phyloP scores from a whole-genome alignment of 352 stramenopile species.

The Aphanomyces stellatus region DNA sequence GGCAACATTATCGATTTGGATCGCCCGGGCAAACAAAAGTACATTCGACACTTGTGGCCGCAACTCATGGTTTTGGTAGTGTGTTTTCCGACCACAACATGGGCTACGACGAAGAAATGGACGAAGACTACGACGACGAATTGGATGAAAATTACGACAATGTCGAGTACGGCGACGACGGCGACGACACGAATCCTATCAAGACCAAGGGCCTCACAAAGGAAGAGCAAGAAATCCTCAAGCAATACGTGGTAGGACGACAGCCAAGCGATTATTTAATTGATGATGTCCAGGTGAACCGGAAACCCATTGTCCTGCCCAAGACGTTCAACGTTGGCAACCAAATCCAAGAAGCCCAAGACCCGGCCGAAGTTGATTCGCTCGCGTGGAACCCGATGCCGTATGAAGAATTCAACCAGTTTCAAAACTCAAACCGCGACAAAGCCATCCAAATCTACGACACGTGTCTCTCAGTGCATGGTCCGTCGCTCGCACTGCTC shows the following conservation, averaged over 20 bases:
- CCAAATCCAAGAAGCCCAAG: not conserved
- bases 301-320: not conserved
- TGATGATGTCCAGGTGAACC: not conserved
- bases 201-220: not conserved
- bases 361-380: conserved; percentile 38
- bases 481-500: conserved; percentile 44
- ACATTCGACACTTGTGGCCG: conserved; percentile 29
- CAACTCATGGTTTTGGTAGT: not conserved
- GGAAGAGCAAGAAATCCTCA: conserved; percentile 1
- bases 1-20: conserved; percentile 64
- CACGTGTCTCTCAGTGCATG: conserved; percentile 38
- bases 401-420: conserved; percentile 51
- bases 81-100: conserved; percentile 56
- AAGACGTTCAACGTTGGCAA: not conserved
- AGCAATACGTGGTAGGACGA: conserved; percentile 17
- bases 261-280: conserved; percentile 20
- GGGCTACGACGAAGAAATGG: conserved; percentile 42
- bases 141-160: conserved; percentile 33
- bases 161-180: conserved; percentile 31
- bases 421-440: conserved; percentile 63
- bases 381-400: conserved; percentile 37
- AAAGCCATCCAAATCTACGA: conserved; percentile 50
- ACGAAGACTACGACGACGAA: conserved; percentile 33
- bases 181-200: not conserved
- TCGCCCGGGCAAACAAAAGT: conserved; percentile 50